phyloP scores from a whole-genome alignment of 768 basidiomycete genomes.

The Lactarius indigo region DNA sequence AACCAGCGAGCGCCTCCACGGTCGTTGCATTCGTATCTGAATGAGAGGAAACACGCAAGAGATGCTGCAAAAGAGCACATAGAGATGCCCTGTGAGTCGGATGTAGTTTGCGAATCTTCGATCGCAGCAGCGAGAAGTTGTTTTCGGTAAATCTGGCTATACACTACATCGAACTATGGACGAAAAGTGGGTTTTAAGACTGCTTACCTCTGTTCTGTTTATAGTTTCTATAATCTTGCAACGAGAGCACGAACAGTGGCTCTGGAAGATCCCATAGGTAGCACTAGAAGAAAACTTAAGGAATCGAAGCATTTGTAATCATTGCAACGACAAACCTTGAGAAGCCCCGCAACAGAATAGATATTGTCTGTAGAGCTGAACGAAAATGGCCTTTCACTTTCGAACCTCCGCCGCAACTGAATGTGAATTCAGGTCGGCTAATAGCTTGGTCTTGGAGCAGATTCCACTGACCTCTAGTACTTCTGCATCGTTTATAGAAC shows the following conservation, averaged over 20 bases:
- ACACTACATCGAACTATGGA: background rate
- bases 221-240: background rate
- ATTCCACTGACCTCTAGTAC: background rate
- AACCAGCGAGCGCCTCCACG: background rate
- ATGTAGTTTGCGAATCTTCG: too few species aligned
- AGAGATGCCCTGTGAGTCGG: too few species aligned
- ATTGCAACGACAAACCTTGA: background rate
- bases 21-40: background rate
- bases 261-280: background rate
- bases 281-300: background rate
- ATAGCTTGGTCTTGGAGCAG: background rate
- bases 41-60: background rate
- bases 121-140: too few species aligned
- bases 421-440: background rate
- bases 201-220: background rate
- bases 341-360: background rate
- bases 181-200: background rate
- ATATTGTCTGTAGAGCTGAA: background rate
- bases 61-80: too few species aligned
- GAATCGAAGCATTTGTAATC: background rate
- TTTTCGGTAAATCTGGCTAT: too few species aligned
- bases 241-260: background rate
- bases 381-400: background rate
- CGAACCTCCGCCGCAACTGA: background rate
- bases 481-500: background rate